phyloP scores from a whole-genome alignment of 1,284 basidiomycete genomes.

The Pseudozyma flocculosa region DNA sequence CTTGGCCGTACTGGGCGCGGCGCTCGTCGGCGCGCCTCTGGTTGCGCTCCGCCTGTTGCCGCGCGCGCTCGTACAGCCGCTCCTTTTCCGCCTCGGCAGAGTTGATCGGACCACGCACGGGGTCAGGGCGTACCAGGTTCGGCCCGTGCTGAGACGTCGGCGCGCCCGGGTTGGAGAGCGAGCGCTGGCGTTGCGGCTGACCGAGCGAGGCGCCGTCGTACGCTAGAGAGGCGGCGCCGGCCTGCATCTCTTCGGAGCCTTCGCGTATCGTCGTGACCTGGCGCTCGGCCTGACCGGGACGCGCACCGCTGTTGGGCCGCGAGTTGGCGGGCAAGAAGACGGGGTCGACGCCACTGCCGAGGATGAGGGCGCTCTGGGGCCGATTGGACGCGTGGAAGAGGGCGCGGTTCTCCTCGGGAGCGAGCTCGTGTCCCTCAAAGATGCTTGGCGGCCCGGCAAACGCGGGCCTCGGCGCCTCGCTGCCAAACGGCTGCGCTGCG shows the following conservation, averaged over 20 bases:
- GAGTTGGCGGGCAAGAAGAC: constrained; percentile 18
- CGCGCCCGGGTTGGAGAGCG: constrained; percentile 3
- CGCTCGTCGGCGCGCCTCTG: constrained; percentile 43
- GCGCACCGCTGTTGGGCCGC: constrained; percentile 18
- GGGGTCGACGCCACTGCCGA: constrained; percentile 21
- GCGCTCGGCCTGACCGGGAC: no score
- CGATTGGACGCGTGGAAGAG: constrained; percentile 39
- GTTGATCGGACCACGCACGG: constrained; percentile 16
- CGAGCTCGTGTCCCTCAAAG: constrained; percentile 35
- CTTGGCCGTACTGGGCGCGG: constrained; percentile 5
- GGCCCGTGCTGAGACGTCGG: no score
- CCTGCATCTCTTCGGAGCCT: constrained; percentile 15
- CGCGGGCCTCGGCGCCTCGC: constrained; percentile 23
- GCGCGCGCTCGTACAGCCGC: constrained; percentile 47
- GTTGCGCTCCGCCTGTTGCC: constrained; percentile 49
- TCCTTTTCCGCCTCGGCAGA: constrained; percentile 50
- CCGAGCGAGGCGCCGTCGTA: no score
- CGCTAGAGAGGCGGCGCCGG: background rate
- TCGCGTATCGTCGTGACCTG: constrained; percentile 23
- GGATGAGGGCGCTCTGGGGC: constrained; percentile 28
- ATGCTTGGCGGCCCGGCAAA: constrained; percentile 48
- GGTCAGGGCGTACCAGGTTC: constrained; percentile 15
- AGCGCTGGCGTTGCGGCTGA: constrained; percentile 1
- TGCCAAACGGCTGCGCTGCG: constrained; percentile 32
- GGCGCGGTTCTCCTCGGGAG: constrained; percentile 30